Percentiles rank a stretch among this genome's conserved stretches.
These are phyloP conservation scores for Fusarium sp. DNA, from an alignment of 2,329 filamentous ascomycete species.

Conservation along the genomic window DNA sequence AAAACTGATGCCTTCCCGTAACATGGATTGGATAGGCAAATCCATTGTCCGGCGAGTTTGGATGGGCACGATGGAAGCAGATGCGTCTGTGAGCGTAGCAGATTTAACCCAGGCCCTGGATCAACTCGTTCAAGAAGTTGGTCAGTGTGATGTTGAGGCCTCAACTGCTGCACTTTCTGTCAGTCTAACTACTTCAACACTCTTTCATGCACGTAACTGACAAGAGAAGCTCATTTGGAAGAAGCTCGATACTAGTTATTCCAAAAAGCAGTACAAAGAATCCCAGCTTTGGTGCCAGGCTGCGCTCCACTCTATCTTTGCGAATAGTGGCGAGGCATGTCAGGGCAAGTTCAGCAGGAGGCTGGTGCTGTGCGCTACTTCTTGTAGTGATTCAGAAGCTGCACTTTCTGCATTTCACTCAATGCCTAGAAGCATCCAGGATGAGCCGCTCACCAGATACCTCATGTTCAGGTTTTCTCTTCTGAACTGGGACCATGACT, in stretches of 20 bases:
- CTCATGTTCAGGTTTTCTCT: slow-evolving; percentile 80
- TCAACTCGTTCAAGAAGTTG: slow-evolving; percentile 52
- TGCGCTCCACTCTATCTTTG: slow-evolving; percentile 74
- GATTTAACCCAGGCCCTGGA: slow-evolving; percentile 42
- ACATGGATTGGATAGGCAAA: slow-evolving; percentile 72
- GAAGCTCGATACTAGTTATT: slow-evolving; percentile 69
- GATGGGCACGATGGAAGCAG: slow-evolving; percentile 64
- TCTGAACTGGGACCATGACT: slow-evolving; percentile 63
- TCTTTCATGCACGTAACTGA: neutral
- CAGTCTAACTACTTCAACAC: slow-evolving; percentile 41
- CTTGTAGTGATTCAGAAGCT: slow-evolving; percentile 47
- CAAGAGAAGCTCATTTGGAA: slow-evolving; percentile 80
- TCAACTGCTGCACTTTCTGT: slow-evolving; percentile 76
- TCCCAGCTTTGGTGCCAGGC: slow-evolving; percentile 78
- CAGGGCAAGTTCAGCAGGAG: slow-evolving; percentile 76
- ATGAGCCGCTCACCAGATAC: slow-evolving; percentile 75
- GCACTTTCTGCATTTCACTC: slow-evolving; percentile 56
- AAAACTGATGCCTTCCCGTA: slow-evolving; percentile 62
- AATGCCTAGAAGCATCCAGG: slow-evolving; percentile 67
- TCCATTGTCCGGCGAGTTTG: slow-evolving; percentile 74
- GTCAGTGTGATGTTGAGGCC: slow-evolving; percentile 62
- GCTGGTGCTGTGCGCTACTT: slow-evolving; percentile 74
- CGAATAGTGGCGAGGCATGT: slow-evolving; percentile 72
- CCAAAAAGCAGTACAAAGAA: slow-evolving; percentile 60
- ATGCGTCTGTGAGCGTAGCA: slow-evolving; percentile 40